phyloP scores from a whole-genome alignment of 2,329 filamentous ascomycete genomes.

The Emmonsiellopsis sp. region DNA sequence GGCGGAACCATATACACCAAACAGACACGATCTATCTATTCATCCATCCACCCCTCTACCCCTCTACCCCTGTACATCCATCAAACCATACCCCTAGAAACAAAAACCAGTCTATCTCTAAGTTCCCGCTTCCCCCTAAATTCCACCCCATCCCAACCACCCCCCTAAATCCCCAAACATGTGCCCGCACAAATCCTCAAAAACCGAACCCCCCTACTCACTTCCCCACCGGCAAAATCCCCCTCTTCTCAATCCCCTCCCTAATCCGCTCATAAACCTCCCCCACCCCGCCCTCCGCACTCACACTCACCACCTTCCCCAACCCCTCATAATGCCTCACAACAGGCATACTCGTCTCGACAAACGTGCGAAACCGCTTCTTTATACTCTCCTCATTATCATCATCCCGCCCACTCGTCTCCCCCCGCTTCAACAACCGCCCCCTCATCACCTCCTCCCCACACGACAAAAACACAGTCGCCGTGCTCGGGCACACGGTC shows the following conservation, averaged over 20 bases:
- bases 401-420: constrained; percentile 84
- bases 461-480: constrained; percentile 92
- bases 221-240: constrained; percentile 14
- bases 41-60: no score
- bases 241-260: constrained; percentile 37
- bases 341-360: constrained; percentile 96
- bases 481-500: constrained; percentile 69
- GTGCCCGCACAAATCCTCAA: no score
- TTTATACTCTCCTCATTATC: constrained; percentile 93
- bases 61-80: no score
- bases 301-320: constrained; percentile 69
- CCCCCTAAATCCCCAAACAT: no score
- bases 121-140: no score
- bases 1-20: no score
- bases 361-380: constrained; percentile 90
- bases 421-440: constrained; percentile 75
- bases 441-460: constrained; percentile 80
- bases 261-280: constrained; percentile 51
- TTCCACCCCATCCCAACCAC: no score
- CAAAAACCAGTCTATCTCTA: no score
- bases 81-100: no score
- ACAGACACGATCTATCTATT: no score
- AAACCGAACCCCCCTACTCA: no score
- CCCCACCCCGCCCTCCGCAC: constrained; percentile 59
- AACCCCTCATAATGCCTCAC: constrained; percentile 73